These are phyloP conservation scores for Chloranthus sessilifolius DNA, from an alignment of 164 flowering plant genomes.

Conservation along the genomic window DNA sequence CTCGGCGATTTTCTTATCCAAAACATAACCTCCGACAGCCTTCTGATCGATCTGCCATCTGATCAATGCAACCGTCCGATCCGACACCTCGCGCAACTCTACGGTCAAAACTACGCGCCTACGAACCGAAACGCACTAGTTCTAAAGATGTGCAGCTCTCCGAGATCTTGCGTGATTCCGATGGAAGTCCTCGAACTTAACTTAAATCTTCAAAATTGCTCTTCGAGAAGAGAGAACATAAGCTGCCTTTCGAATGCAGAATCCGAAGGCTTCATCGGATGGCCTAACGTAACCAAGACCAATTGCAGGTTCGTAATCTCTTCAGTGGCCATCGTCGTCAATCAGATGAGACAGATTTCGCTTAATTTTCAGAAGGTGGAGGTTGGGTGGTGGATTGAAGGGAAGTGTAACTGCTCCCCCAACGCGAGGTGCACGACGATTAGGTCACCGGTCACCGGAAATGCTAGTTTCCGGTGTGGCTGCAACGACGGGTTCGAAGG, in stretches of 20 bases:
- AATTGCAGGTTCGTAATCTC: constrained; percentile 38
- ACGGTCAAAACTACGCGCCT: constrained; percentile 41
- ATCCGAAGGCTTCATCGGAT: constrained; percentile 18
- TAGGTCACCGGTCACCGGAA: constrained; percentile 13
- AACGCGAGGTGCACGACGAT: constrained; percentile 32
- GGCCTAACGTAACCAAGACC: constrained; percentile 6
- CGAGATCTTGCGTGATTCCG: constrained; percentile 32
- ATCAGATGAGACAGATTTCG: constrained; percentile 20
- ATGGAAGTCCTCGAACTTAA: constrained; percentile 20
- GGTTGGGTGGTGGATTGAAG: constrained; percentile 73
- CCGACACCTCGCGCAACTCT: constrained; percentile 18
- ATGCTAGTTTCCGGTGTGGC: constrained; percentile 38
- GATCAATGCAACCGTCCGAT: constrained; percentile 54
- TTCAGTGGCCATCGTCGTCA: constrained; percentile 31
- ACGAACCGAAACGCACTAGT: constrained; percentile 53
- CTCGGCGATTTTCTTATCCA: constrained; percentile 40
- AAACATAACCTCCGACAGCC: constrained; percentile 21
- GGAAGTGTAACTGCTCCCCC: constrained; percentile 32
- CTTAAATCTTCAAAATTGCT: constrained; percentile 16
- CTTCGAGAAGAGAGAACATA: constrained; percentile 7
- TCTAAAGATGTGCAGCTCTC: constrained; percentile 33
- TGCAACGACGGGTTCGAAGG: constrained; percentile 57
- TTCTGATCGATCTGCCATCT: constrained; percentile 35
- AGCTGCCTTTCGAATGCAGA: constrained; percentile 40
- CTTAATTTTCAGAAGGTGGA: constrained; percentile 43